These are phyloP conservation scores for Ceratocystis variospora DNA, from an alignment of 2,329 filamentous ascomycete genomes.

Conservation along the genomic window DNA sequence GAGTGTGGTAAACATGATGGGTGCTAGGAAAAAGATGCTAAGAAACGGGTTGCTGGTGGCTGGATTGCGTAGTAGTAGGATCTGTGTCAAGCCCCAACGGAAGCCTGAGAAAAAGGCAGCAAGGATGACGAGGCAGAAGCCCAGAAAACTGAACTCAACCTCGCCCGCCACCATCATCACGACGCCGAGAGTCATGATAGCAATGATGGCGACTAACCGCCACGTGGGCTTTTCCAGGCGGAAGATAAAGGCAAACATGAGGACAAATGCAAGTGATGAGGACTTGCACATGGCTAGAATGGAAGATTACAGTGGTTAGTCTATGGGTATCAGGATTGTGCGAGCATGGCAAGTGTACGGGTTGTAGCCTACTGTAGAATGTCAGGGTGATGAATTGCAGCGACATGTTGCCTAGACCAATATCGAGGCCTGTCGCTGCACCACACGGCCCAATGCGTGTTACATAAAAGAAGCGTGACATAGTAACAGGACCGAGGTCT, in stretches of 20 bases:
- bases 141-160: conserved; percentile 71
- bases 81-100: conserved; percentile 96
- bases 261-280: conserved; percentile 84
- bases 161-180: conserved; percentile 98
- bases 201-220: conserved; percentile 74
- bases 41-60: conserved; percentile 94
- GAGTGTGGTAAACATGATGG: conserved; percentile 83
- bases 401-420: conserved; percentile 89
- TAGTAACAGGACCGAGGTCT: conserved; percentile 43
- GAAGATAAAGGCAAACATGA: conserved; percentile 90
- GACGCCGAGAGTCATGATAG: conserved; percentile 81
- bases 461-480: conserved; percentile 84
- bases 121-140: conserved; percentile 83
- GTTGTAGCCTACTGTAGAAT: conserved; percentile 60
- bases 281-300: conserved; percentile 87
- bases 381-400: conserved; percentile 92
- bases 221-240: conserved; percentile 76
- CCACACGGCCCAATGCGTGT: conserved; percentile 87
- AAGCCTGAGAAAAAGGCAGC: conserved; percentile 94
- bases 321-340: too few relatives aligned
- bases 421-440: conserved; percentile 83
- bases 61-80: conserved; percentile 81
- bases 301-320: too few relatives aligned
- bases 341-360: too few relatives aligned
- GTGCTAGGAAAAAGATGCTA: conserved; percentile 93